Evolutionary conservation across 306 rosid species (phyloP), one percentile per base, ranked within the genome.

Genomic region (Benincasa hispida): DNA sequence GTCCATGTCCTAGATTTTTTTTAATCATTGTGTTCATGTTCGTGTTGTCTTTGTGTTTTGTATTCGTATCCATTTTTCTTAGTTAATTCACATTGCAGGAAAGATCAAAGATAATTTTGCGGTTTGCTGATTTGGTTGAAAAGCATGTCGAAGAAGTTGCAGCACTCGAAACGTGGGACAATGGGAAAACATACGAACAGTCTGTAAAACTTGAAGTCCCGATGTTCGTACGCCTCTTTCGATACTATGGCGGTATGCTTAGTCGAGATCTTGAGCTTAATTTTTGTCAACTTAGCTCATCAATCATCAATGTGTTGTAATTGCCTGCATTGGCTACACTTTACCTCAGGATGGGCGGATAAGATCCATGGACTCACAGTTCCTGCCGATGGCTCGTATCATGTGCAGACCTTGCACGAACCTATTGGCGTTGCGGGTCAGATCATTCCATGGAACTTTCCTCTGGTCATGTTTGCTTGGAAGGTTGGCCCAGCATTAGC

Each of bases 381-480:
- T 86, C 97, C 85, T 21, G 92, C 98, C 25, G 98, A 93, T 81
- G 97, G 98, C 7, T 80, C 84, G 11, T 50, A 81, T 86, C 90
- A 91, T 45, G 88, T 91, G 61, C 91, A 93, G 76, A 91, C 92
- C 74, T 85, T 93, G 90, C 98, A 93, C 13, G 98, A 93, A 85
- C 98, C 97, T 3, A 87, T 93, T 22, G 98, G 98, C 25, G 98
- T 93, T 81, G 93, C 87, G 0, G 97, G 98, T 80, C 98, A 94
- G 85, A 89, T 94, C 41, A 94, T 91, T 85, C 98, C 98, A 7
- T 94, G 98, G 97, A 94, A 94, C 80, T 94, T 93, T 81, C 98
- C 98, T 78, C 90, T 93, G 61, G 79, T 93, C 80, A 90, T 93
- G 97, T 90, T 87, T 83, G 89, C 82, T 39, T 93, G 98, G 98